These are phyloP conservation scores for Pistacia vera DNA, from an alignment of 345 rosid genomes.

Conservation along the genomic window DNA sequence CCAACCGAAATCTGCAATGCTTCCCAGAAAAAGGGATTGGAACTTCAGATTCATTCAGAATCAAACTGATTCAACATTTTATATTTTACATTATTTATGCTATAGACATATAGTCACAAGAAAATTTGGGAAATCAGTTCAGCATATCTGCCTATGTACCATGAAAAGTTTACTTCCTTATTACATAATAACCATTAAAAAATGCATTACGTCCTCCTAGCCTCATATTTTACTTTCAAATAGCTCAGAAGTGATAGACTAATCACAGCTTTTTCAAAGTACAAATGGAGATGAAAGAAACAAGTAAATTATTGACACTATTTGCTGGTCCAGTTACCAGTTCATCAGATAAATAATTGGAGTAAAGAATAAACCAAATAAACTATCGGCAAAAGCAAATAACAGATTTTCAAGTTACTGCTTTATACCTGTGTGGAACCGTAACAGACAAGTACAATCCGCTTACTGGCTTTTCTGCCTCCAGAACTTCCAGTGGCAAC, in stretches of 20 bases:
- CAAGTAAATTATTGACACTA: not conserved
- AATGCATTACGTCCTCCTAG: not conserved
- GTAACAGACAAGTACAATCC: conserved; percentile 82
- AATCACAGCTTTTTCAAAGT: not conserved
- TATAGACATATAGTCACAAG: not conserved
- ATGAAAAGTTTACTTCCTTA: not conserved
- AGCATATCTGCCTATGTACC: not conserved
- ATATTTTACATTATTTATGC: not conserved
- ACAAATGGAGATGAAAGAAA: not conserved
- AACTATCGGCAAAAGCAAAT: not conserved
- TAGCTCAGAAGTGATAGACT: not conserved
- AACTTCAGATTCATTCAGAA: not conserved
- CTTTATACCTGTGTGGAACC: conserved; percentile 60
- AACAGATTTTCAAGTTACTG: not conserved
- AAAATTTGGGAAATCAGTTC: not conserved
- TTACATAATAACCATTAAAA: not conserved
- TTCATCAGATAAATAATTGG: not conserved
- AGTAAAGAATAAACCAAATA: not conserved
- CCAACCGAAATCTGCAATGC: not conserved
- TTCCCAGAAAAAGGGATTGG: not conserved
- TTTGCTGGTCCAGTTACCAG: not conserved
- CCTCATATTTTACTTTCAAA: not conserved
- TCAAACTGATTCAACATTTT: not conserved
- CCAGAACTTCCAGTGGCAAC: conserved; percentile 65
- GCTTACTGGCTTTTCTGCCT: conserved; percentile 73